Percentiles rank a stretch among this genome's conserved stretches.
Evolutionary conservation across 1,139 yeast species (phyloP).

Genomic region (Suhomyces yuchorum): DNA sequence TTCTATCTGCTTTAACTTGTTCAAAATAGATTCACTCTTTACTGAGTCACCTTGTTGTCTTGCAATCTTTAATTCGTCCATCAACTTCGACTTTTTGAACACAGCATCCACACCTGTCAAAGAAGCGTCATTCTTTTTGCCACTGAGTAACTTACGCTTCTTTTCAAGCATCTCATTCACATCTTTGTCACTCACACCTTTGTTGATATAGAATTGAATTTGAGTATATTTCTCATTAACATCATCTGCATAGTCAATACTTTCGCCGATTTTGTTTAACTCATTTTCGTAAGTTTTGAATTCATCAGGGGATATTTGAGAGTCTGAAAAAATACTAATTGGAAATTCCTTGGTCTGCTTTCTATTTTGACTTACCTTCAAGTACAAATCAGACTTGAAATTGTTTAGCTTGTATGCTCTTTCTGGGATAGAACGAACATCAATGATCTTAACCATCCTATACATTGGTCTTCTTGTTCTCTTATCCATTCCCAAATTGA

Average conservation of each 20-base stretch:
- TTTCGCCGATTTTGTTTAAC: constrained; percentile 58
- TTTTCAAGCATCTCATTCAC: constrained; percentile 74
- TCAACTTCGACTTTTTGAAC: constrained; percentile 67
- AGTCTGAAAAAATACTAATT: constrained; percentile 78
- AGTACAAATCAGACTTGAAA: constrained; percentile 59
- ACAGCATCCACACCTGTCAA: constrained; percentile 66
- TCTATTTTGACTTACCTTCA: constrained; percentile 65
- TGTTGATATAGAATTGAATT: constrained; percentile 60
- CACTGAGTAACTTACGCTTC: constrained; percentile 64
- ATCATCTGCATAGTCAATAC: constrained; percentile 65
- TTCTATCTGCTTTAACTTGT: constrained; percentile 42
- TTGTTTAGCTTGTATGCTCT: constrained; percentile 59
- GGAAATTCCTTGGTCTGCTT: constrained; percentile 73
- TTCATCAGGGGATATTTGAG: constrained; percentile 66
- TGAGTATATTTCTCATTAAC: constrained; percentile 67
- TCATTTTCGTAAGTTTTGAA: constrained; percentile 68
- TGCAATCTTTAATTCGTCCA: constrained; percentile 78
- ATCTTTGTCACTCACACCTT: constrained; percentile 71
- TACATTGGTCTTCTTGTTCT: constrained; percentile 68
- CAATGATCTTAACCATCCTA: constrained; percentile 80
- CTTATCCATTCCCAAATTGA: constrained; percentile 73
- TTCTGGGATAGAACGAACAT: constrained; percentile 54
- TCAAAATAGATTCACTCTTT: constrained; percentile 55
- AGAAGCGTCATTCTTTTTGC: constrained; percentile 50
- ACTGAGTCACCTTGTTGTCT: constrained; percentile 58